These are phyloP conservation scores for Ustilago cynodontis DNA, from an alignment of 1,284 basidiomycete species.

Conservation along the genomic window DNA sequence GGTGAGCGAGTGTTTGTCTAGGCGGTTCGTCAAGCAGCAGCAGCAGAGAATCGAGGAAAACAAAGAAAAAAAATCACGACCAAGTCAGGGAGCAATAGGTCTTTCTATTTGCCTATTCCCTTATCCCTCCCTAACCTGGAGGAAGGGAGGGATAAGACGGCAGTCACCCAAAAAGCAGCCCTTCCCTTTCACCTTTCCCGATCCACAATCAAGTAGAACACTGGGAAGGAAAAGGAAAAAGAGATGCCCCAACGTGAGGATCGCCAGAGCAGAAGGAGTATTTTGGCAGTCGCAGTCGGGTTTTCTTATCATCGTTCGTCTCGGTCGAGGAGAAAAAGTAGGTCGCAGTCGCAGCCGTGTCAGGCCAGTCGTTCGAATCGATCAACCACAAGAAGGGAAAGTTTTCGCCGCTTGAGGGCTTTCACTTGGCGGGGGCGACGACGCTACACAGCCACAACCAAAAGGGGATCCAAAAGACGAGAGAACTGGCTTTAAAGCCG, in stretches of 20 bases:
- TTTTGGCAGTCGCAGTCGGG: constrained; percentile 22
- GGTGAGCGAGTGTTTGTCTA: neutral
- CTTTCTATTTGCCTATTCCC: constrained; percentile 50
- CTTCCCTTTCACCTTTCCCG: no score
- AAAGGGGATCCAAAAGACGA: constrained; percentile 1
- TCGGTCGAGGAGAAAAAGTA: neutral
- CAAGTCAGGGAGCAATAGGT: constrained; percentile 49
- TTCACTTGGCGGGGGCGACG: constrained; percentile 31
- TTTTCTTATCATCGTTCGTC: constrained; percentile 12
- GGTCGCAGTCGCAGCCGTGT: constrained; percentile 2
- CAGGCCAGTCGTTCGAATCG: constrained; percentile 7
- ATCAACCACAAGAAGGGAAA: constrained; percentile 5
- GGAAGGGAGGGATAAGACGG: constrained; percentile 37
- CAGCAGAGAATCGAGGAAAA: constrained; percentile 11
- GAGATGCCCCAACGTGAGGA: constrained; percentile 34
- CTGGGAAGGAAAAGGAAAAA: neutral
- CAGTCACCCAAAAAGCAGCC: constrained; percentile 31
- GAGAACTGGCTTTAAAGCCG: constrained; percentile 43
- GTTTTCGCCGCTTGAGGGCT: constrained; percentile 47
- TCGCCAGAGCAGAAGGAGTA: constrained; percentile 44
- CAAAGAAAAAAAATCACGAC: constrained; percentile 10
- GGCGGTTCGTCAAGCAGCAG: constrained; percentile 21
- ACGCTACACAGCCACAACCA: constrained; percentile 12
- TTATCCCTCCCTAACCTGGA: constrained; percentile 19
- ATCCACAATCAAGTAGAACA: neutral